A percentile compares a stretch with the other conserved stretches of the same genome.
Evolutionary conservation across 139 green algal genomes (phyloP).

Genomic region (Zygnema cylindricum): DNA sequence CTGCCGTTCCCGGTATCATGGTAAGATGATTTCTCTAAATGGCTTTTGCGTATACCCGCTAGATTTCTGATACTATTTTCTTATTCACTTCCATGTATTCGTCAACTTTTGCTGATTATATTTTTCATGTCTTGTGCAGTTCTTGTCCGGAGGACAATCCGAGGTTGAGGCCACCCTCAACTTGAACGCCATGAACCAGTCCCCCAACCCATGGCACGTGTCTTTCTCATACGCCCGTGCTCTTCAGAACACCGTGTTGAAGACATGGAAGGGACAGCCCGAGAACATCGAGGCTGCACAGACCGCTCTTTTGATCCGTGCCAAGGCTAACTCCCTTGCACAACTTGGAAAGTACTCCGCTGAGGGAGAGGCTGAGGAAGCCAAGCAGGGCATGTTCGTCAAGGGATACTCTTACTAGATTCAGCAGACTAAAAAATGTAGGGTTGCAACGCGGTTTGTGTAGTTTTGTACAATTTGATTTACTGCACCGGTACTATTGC

Average conservation of each 20-base stretch:
- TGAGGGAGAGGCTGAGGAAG: constrained; percentile 66
- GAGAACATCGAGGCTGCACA: constrained; percentile 88
- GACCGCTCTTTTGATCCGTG: constrained; percentile 89
- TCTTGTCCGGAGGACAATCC: constrained; percentile 98
- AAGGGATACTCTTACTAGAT: constrained; percentile 93
- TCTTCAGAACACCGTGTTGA: constrained; percentile 82
- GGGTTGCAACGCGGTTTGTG: background rate
- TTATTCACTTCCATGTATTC: too few relatives aligned
- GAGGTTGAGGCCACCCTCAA: constrained; percentile 99
- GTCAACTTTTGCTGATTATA: too few relatives aligned
- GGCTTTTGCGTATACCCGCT: too few relatives aligned
- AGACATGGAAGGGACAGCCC: constrained; percentile 81
- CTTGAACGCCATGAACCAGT: constrained; percentile 99
- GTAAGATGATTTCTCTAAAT: background rate
- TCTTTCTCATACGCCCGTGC: constrained; percentile 99
- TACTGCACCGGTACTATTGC: background rate
- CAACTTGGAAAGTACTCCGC: constrained; percentile 96
- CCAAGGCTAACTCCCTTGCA: constrained; percentile 91
- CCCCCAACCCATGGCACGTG: constrained; percentile 99
- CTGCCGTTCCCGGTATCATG: constrained; percentile 99
- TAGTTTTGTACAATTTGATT: background rate
- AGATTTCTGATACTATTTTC: too few relatives aligned
- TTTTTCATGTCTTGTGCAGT: constrained; percentile 69
- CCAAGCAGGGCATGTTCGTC: constrained; percentile 89
- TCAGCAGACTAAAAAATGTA: background rate